Evolutionary conservation across 2,329 filamentous ascomycete species (phyloP).

Genomic region (Laburnicola sp.): DNA sequence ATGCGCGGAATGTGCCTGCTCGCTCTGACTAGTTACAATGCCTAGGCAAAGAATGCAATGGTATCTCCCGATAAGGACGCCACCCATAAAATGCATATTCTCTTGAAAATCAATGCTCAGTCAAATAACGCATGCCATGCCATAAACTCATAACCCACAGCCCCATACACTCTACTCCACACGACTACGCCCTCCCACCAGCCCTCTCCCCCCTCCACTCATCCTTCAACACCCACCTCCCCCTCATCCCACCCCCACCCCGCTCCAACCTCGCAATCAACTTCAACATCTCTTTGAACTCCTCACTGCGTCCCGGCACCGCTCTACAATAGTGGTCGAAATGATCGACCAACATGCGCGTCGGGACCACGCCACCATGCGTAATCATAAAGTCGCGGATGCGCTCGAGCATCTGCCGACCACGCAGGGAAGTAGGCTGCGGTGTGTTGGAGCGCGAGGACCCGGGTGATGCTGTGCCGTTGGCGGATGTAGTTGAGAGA

Average conservation of each 20-base stretch:
- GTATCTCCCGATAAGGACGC: constrained; percentile 9
- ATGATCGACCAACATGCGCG: constrained; percentile 85
- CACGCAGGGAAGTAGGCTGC: constrained; percentile 29
- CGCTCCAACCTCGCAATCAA: constrained; percentile 72
- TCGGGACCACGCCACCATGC: constrained; percentile 77
- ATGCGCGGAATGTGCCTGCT: constrained; percentile 8
- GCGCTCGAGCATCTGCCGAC: constrained; percentile 52
- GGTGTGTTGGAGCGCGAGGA: constrained; percentile 37
- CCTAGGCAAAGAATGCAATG: constrained; percentile 5
- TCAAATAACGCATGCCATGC: neutral
- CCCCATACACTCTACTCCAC: too few relatives aligned
- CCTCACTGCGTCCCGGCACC: constrained; percentile 63
- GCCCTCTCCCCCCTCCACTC: constrained; percentile 44
- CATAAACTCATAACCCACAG: too few relatives aligned
- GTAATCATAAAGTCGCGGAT: constrained; percentile 78
- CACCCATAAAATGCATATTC: neutral
- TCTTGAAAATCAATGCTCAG: neutral
- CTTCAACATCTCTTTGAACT: constrained; percentile 81
- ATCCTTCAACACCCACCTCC: constrained; percentile 62
- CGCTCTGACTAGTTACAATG: neutral
- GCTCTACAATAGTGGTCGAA: constrained; percentile 81
- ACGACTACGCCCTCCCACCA: neutral
- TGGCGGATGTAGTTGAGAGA: constrained; percentile 8
- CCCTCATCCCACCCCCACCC: constrained; percentile 52
- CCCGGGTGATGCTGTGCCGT: constrained; percentile 11